Base-by-base conservation (phyloP, 2,329 filamentous ascomycete genomes). In the Rutstroemia sp. region DNA sequence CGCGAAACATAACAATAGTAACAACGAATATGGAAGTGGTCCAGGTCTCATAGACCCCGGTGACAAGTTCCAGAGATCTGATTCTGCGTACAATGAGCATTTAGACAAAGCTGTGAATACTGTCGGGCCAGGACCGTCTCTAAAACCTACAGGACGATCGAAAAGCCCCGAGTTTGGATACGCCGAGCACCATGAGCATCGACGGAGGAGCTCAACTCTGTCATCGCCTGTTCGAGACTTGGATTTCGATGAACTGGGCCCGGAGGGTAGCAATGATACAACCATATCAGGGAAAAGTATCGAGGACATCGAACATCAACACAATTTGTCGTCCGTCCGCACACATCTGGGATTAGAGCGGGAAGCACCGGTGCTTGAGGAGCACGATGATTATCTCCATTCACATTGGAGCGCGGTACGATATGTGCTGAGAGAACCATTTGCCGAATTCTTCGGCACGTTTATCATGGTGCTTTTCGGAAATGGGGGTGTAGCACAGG, bases 401-500 rank as follows among this genome's bases (percentile, higher is more conserved):
- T 64, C 77, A 4, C 63, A 69, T 25, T 87, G 84, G 84, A 77
- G 73, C 48, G 73, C 73, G 40, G 69, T 82, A 27, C 75, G 83
- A 45, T 70, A 73, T 19, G 63, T 70, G 27, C 72, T 79, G 39
- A 76, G 78, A 57, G 83, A 87, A 60, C 78, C 78, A 1, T 81
- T 87, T 61, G 81, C 82, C 1, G 84, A 88, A 62, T 87, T 88
- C 70, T 78, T 85, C 50, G 84, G 84, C 7, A 84, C 81, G 12
- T 83, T 89, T 73, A 77, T 86, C 54, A 70, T 89, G 60, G 74
- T 89, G 57, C 71, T 88, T 42, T 89, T 89, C 63, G 86, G 86
- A 4, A 80, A 88, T 59, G 85, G 83, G n/a, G 81, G 82, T 54
- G 82, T 88, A 19, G 86, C 86, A 3, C 86, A 89, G 68, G 84